A percentile compares a stretch with the other conserved stretches of the same genome.
Conservation (phyloP, 352 stramenopile species). For the Stramenopiles sp. region DNA sequence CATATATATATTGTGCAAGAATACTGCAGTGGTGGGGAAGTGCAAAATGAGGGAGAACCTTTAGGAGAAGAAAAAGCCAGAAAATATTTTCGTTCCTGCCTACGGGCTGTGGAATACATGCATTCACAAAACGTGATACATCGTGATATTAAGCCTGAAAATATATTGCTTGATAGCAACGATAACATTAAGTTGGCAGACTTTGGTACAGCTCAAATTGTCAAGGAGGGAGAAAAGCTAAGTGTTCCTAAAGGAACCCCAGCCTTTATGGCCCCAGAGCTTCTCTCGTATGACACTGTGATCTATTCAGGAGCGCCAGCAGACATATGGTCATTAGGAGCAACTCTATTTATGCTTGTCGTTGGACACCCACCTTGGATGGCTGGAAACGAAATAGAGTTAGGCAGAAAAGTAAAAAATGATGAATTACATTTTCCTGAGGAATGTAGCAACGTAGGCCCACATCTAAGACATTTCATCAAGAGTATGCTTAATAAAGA, state of each 20-base stretch:
- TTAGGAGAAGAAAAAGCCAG: slow-evolving; percentile 42
- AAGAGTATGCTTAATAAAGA: slow-evolving; percentile 70
- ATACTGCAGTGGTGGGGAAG: slow-evolving; percentile 71
- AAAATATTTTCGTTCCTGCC: slow-evolving; percentile 55
- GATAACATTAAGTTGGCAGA: slow-evolving; percentile 97
- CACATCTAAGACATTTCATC: slow-evolving; percentile 65
- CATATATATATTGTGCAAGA: slow-evolving; percentile 86
- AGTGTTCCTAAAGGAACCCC: slow-evolving; percentile 53
- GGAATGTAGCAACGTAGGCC: slow-evolving; percentile 40
- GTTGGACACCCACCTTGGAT: slow-evolving; percentile 66
- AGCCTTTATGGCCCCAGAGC: slow-evolving; percentile 69
- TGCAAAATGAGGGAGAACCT: slow-evolving; percentile 56
- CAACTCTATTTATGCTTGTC: slow-evolving; percentile 64
- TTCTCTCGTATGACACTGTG: slow-evolving; percentile 63
- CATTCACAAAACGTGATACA: slow-evolving; percentile 98
- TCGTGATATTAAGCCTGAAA: slow-evolving; percentile 98
- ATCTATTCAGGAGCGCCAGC: slow-evolving; percentile 48
- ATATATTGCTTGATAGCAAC: slow-evolving; percentile 80
- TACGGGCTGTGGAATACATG: slow-evolving; percentile 83
- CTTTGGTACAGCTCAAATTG: slow-evolving; percentile 57
- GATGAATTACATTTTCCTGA: slow-evolving; percentile 56
- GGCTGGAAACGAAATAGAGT: slow-evolving; percentile 61
- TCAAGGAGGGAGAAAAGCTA: slow-evolving; percentile 38
- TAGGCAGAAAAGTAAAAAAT: slow-evolving; percentile 54
- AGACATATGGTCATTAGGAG: slow-evolving; percentile 63